phyloP scores from a whole-genome alignment of 768 basidiomycete genomes.

The Saitozyma sp. region DNA sequence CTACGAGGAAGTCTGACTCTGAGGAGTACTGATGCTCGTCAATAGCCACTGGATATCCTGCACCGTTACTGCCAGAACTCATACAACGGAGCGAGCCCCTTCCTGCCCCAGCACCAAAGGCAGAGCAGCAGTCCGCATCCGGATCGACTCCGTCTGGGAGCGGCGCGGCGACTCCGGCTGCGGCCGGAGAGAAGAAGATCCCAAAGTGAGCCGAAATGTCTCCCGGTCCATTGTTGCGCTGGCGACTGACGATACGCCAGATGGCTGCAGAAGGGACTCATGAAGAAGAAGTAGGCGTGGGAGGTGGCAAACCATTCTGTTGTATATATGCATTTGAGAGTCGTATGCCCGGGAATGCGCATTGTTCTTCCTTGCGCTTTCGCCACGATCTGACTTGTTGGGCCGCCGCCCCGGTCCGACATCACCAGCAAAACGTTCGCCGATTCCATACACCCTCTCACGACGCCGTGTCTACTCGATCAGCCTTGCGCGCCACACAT shows the following conservation, averaged over 20 bases:
- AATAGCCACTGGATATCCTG: slow-evolving; percentile 38
- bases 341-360: too few species aligned
- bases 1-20: too few species aligned
- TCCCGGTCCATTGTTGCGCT: neutral
- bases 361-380: too few species aligned
- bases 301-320: too few species aligned
- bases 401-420: neutral
- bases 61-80: slow-evolving; percentile 43
- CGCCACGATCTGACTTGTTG: too few species aligned
- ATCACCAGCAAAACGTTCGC: neutral
- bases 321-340: too few species aligned
- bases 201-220: slow-evolving; percentile 44
- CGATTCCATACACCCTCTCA: slow-evolving; percentile 2
- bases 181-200: slow-evolving; percentile 46
- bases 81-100: slow-evolving; percentile 40
- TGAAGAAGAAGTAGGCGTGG: slow-evolving; percentile 38
- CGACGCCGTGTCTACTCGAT: slow-evolving; percentile 15
- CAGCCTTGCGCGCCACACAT: too few species aligned
- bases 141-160: slow-evolving; percentile 2
- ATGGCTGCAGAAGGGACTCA: slow-evolving; percentile 44
- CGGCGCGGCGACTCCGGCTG: slow-evolving; percentile 2
- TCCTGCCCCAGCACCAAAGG: slow-evolving; percentile 25
- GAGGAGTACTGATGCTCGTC: neutral
- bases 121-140: neutral
- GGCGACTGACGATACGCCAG: slow-evolving; percentile 12